phyloP scores from a whole-genome alignment of 495 filamentous ascomycete genomes.

The Trichocladium antarcticum region DNA sequence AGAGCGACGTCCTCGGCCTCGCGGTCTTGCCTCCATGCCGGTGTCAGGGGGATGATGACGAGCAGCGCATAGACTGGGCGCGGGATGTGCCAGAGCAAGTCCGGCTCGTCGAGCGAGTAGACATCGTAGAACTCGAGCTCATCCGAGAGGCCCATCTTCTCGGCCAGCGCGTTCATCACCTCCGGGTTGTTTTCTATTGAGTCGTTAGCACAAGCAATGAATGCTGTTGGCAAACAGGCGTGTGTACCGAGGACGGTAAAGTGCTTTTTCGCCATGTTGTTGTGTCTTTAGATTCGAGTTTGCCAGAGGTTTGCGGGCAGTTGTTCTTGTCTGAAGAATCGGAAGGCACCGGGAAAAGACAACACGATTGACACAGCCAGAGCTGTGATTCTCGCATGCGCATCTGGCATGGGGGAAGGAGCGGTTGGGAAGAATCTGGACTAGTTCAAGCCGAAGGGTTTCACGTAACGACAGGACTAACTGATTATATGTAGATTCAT shows the following conservation, averaged over 20 bases:
- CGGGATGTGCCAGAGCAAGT: constrained; percentile 59
- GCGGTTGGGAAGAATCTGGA: no score
- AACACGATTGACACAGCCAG: no score
- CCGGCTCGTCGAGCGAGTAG: constrained; percentile 61
- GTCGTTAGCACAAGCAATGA: not conserved
- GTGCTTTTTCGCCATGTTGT: constrained; percentile 7
- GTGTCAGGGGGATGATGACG: constrained; percentile 60
- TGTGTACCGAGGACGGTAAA: constrained; percentile 12
- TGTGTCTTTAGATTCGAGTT: not conserved
- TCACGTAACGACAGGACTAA: no score
- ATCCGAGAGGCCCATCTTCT: constrained; percentile 56
- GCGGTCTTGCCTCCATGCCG: constrained; percentile 49
- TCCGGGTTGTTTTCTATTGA: constrained; percentile 51
- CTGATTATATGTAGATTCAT: no score
- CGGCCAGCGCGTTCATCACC: constrained; percentile 62
- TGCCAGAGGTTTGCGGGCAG: not conserved
- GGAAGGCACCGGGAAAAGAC: no score
- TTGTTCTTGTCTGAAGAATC: no score
- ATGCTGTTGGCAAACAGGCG: no score
- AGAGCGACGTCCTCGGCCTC: constrained; percentile 43
- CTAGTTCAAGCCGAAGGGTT: no score
- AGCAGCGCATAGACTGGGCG: constrained; percentile 65
- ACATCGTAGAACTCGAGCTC: constrained; percentile 69
- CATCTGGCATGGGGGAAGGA: no score
- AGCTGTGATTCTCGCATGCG: no score